Conservation (phyloP, 2,329 filamentous ascomycete species). For the Exophiala lecanii-corni region DNA sequence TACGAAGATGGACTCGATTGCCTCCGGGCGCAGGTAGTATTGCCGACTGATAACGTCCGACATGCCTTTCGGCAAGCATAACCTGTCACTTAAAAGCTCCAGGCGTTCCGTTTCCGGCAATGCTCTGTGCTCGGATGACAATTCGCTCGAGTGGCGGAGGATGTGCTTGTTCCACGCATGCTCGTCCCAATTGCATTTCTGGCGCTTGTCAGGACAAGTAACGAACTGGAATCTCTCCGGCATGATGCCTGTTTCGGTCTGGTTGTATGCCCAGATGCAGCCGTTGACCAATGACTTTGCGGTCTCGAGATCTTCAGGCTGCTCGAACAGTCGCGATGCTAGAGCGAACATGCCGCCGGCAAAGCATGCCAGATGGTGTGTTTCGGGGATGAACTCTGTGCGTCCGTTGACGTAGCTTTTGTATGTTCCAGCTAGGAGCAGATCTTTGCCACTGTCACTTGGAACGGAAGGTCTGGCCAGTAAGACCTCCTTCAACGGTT, state of each 20-base stretch:
- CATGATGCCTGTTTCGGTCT: constrained; percentile 55
- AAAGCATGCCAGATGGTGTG: constrained; percentile 65
- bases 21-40: constrained; percentile 61
- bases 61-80: constrained; percentile 35
- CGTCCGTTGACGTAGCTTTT: constrained; percentile 47
- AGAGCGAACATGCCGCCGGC: constrained; percentile 68
- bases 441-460: constrained; percentile 38
- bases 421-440: constrained; percentile 46
- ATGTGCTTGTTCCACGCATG: constrained; percentile 31
- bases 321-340: constrained; percentile 57
- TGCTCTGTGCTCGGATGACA: constrained; percentile 19
- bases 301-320: constrained; percentile 50
- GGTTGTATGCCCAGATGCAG: constrained; percentile 58
- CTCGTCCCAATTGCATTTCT: constrained; percentile 38
- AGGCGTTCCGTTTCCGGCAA: constrained; percentile 5
- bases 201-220: constrained; percentile 33
- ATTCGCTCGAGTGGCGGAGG: constrained; percentile 17
- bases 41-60: constrained; percentile 31
- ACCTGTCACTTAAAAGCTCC: constrained; percentile 31
- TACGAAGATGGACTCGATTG: constrained; percentile 57
- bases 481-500: constrained; percentile 65
- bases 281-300: constrained; percentile 57
- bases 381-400: constrained; percentile 30
- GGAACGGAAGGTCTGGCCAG: constrained; percentile 70
- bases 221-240: constrained; percentile 54